A percentile compares a stretch with the other conserved stretches of the same genome.
Conservation (phyloP, 1,284 basidiomycete species). For the Papiliotrema laurentii region DNA sequence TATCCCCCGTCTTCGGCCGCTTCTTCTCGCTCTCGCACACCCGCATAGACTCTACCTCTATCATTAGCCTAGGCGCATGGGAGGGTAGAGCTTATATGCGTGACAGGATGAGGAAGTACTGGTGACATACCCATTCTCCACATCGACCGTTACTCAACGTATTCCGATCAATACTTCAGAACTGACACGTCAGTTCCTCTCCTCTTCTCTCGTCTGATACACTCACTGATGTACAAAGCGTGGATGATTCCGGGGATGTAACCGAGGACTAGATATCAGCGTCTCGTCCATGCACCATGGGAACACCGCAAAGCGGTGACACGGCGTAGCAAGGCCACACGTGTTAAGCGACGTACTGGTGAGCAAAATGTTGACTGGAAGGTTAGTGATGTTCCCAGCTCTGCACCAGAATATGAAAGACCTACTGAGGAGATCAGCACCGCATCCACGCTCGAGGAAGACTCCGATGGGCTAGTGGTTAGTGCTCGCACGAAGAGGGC, state of each 20-base stretch:
- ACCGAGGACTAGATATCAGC: slow-evolving; percentile 19
- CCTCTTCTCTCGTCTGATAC: background rate
- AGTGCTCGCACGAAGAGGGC: background rate
- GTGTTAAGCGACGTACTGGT: slow-evolving; percentile 14
- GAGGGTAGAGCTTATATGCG: background rate
- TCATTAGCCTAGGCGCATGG: too few relatives aligned
- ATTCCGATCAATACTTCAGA: slow-evolving; percentile 21
- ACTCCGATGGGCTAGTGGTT: slow-evolving; percentile 33
- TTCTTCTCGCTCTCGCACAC: too few relatives aligned
- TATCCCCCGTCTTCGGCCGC: too few relatives aligned
- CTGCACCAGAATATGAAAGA: background rate
- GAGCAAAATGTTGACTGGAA: slow-evolving; percentile 33
- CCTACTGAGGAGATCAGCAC: slow-evolving; percentile 31
- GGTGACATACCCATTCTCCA: too few relatives aligned
- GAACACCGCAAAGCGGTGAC: background rate
- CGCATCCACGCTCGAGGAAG: slow-evolving; percentile 43
- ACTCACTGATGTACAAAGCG: slow-evolving; percentile 33
- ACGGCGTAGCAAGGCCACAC: background rate
- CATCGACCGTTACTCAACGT: background rate
- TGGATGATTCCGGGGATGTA: slow-evolving; percentile 41
- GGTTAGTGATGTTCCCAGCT: background rate
- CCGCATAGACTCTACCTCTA: too few relatives aligned
- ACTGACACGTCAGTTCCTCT: background rate
- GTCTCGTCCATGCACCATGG: background rate
- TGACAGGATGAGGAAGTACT: background rate